phyloP scores from a whole-genome alignment of 257 asterid species.

The Oldenlandia corymbosa region DNA sequence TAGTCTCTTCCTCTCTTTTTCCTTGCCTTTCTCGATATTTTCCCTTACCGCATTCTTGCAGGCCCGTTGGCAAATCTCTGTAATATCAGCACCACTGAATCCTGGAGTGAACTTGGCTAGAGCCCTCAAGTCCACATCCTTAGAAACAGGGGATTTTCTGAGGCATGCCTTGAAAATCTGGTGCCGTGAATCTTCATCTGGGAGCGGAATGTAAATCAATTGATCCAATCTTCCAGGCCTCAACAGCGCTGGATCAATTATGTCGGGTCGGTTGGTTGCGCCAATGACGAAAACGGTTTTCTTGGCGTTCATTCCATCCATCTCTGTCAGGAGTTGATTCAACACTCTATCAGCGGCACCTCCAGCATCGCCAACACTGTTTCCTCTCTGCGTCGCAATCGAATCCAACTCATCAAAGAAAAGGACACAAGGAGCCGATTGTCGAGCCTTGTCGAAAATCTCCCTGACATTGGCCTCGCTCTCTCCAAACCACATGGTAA shows the following conservation, averaged over 20 bases:
- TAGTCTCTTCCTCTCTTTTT: conserved; percentile 66
- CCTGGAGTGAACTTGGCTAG: conserved; percentile 83
- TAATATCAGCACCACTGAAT: no score
- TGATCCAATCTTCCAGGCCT: no score
- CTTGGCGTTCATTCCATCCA: no score
- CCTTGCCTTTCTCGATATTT: conserved; percentile 77
- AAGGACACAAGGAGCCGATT: conserved; percentile 85
- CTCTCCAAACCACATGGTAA: neutral
- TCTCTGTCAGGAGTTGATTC: conserved; percentile 83
- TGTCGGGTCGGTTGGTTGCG: conserved; percentile 83
- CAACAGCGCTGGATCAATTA: conserved; percentile 77
- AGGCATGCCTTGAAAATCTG: conserved; percentile 78
- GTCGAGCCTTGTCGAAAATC: conserved; percentile 87
- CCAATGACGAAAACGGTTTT: conserved; percentile 83
- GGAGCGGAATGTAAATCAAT: no score
- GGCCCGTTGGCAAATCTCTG: no score
- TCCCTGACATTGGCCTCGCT: neutral
- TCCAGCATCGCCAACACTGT: conserved; percentile 74
- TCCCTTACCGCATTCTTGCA: no score
- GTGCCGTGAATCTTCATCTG: no score
- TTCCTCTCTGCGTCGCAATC: conserved; percentile 81
- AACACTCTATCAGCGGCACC: conserved; percentile 89
- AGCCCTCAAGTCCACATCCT: conserved; percentile 65
- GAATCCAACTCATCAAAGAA: conserved; percentile 91
- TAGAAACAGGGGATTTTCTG: conserved; percentile 70